Base-by-base conservation (phyloP, 1,284 basidiomycete genomes). In the Boletus mariae region DNA sequence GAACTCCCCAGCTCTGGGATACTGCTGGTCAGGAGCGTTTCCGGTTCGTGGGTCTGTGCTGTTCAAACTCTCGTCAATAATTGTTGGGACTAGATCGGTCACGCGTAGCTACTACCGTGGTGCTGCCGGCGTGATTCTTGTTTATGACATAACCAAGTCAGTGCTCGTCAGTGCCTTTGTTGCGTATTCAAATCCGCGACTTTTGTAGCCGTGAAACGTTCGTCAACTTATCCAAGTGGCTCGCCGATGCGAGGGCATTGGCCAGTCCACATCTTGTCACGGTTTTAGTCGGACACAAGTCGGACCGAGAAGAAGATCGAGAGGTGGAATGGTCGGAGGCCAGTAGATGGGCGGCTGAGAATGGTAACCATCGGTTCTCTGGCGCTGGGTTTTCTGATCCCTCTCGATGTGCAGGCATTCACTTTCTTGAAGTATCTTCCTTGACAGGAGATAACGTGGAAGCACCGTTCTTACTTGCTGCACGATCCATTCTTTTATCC, bases 21-120 rank as follows among this genome's bases (percentile, higher is more conserved):
- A 97, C 94, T n/a, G 94, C 94, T 37, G 94, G 94, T 17, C 94
- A 97, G 73, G 94, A 97, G 72, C 80, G 94, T 57, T 97, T 97
- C 70, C 82, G 92, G 83, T 90, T 57, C 53, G 78, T 67, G 37
- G 28, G n/a, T 52, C 48, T 49, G 38, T 44, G 29, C 43, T 56
- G 50, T 52, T 52, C 20, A 20, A 49, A 51, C 46, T 44, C 15
- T 53, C 29, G 37, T 57, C 59, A 44, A 56, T 56, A 38, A 53
- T 45, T 55, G 15, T 51, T 37, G 40, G 32, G 44, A 51, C 43
- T 61, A 91, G 93, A 62, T 95, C 92, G n/a, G 96, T 99, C 13
- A 98, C 96, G 11, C 78, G 95, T 58, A 95, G 92, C 65, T 98
- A 99, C 72, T 98, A 98, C 71, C 85, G 96, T 50, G 94, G 94